Percentiles rank a stretch among this genome's conserved stretches.
These are phyloP conservation scores for Pezicula neosporulosa DNA, from an alignment of 2,329 filamentous ascomycete genomes.

Conservation along the genomic window DNA sequence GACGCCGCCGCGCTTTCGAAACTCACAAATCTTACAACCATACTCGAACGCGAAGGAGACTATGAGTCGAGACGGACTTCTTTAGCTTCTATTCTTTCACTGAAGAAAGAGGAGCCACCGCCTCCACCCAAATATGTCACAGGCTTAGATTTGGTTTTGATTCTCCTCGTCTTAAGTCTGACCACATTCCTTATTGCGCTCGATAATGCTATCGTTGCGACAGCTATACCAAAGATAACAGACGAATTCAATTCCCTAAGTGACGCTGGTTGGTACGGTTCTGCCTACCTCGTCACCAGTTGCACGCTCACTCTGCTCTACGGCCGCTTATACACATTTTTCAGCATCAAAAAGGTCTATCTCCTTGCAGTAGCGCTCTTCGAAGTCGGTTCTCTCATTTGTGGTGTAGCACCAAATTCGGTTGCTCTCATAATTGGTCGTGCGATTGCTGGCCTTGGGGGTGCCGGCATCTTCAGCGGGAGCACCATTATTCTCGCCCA, in stretches of 20 bases:
- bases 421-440: slow-evolving; percentile 40
- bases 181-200: no score
- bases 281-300: slow-evolving; percentile 24
- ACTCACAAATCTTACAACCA: no score
- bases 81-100: no score
- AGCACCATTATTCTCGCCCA: slow-evolving; percentile 48
- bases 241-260: slow-evolving; percentile 27
- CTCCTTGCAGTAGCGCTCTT: slow-evolving; percentile 40
- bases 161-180: no score
- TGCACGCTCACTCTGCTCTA: neutral
- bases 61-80: no score
- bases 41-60: no score
- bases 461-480: slow-evolving; percentile 42
- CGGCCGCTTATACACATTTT: slow-evolving; percentile 11
- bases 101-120: no score
- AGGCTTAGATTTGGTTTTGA: no score
- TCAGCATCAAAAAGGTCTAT: slow-evolving; percentile 9
- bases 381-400: slow-evolving; percentile 43
- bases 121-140: no score
- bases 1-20: no score
- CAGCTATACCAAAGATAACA: no score
- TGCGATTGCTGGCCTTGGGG: slow-evolving; percentile 45
- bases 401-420: slow-evolving; percentile 39
- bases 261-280: slow-evolving; percentile 30
- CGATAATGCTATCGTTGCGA: no score